Base-by-base conservation (phyloP, 202 grass and related monocot genomes). In the Carex arenaria region DNA sequence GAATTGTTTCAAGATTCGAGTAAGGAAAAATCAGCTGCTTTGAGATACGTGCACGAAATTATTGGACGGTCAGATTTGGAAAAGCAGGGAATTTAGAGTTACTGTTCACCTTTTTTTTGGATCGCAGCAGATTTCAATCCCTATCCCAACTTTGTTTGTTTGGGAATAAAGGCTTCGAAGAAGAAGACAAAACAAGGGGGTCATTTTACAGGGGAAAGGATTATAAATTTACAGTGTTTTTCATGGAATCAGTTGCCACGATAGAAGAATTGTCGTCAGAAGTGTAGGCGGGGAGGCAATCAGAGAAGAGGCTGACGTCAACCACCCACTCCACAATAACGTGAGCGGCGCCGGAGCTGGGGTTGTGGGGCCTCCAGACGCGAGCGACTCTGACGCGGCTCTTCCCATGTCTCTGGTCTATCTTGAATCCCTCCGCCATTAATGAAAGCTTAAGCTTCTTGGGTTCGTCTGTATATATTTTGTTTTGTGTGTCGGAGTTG, bases 241-340 rank as follows among this genome's bases (percentile, higher is more conserved):
- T 98, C 67, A 95, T 98, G 70, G 95, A 87, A 26, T 98, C 93
- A 52, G 95, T 98, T 78, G 93, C 95, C 49, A 98, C 91, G 70
- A 98, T 89, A 69, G 84, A 85, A 80, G 95, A 93, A 85, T 98
- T 98, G 67, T 98, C 89, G 83, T 67, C 83, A n/a, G 95, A 89
- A 76, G 83, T 90, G 89, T 90, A 98, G 40, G 95, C 80, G 9
- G 93, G 95, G 80, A 93, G 95, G 77, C 91, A 95, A 75, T 95
- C 91, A 64, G 95, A 98, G 89, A 91, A 87, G 84, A 98, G 67
- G 52, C 89, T 90, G 45, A 93, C 63, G 85, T 84, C 83, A 26
- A 98, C 91, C 49, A 75, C 91, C 95, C 95, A 98, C 72, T 98
- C 95, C 61, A 90, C 93, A 59, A 98, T 83, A 66, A 89, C 11